These are phyloP conservation scores for Camillea tinctor DNA, from an alignment of 2,329 filamentous ascomycete species.

Conservation along the genomic window DNA sequence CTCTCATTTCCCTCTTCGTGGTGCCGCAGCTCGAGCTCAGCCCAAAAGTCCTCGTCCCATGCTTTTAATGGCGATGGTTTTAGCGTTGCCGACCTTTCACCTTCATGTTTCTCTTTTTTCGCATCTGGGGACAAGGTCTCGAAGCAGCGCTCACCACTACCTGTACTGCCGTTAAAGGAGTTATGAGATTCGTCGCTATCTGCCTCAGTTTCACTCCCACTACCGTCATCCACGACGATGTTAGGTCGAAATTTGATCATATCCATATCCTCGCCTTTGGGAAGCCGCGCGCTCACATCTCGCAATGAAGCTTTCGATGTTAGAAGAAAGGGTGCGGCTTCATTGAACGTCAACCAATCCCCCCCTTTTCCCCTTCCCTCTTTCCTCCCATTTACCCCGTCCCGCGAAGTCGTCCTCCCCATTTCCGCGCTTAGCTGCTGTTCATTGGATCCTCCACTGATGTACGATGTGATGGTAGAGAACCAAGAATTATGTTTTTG, in stretches of 20 bases:
- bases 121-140: neutral
- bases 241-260: slow-evolving; percentile 73
- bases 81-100: neutral
- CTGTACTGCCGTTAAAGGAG: neutral
- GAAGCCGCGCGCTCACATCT: slow-evolving; percentile 60
- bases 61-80: slow-evolving; percentile 26
- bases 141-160: neutral
- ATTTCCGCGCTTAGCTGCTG: neutral
- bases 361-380: slow-evolving; percentile 14
- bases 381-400: neutral
- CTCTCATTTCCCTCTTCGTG: neutral
- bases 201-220: slow-evolving; percentile 21
- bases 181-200: neutral
- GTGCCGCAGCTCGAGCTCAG: slow-evolving; percentile 49
- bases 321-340: slow-evolving; percentile 74
- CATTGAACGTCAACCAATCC: slow-evolving; percentile 66
- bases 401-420: neutral
- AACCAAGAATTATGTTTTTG: slow-evolving; percentile 33
- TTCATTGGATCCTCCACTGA: slow-evolving; percentile 21
- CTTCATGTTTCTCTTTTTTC: neutral
- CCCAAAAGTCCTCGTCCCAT: slow-evolving; percentile 75
- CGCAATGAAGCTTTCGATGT: slow-evolving; percentile 68
- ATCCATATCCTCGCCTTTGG: slow-evolving; percentile 50
- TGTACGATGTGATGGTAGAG: slow-evolving; percentile 33
- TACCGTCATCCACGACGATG: slow-evolving; percentile 61